Conservation (phyloP, 768 basidiomycete genomes). For the Boletus sensibilis region DNA sequence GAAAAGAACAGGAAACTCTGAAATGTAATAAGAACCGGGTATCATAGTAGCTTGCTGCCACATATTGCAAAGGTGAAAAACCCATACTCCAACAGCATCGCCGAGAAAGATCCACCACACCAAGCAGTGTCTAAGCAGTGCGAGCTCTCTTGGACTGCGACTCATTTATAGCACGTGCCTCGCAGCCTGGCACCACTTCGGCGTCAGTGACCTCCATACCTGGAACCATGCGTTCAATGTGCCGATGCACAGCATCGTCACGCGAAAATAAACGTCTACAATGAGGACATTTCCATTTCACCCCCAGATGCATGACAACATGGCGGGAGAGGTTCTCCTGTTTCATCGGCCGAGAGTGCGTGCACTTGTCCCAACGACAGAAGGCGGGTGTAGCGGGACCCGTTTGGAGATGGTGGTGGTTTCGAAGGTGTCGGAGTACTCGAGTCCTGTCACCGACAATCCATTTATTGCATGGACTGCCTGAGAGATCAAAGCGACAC, state of each 20-base stretch:
- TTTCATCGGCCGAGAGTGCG: slow-evolving; percentile 25
- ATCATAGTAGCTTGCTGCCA: slow-evolving; percentile 5
- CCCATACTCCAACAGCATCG: not conserved
- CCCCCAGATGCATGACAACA: slow-evolving; percentile 28
- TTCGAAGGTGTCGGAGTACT: slow-evolving; percentile 30
- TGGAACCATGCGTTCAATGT: slow-evolving; percentile 30
- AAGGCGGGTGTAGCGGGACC: slow-evolving; percentile 10
- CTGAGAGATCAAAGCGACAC: slow-evolving; percentile 27
- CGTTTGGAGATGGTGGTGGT: slow-evolving; percentile 20
- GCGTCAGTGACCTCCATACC: slow-evolving; percentile 23
- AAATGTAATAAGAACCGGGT: slow-evolving; percentile 1
- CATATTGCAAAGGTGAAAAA: not conserved
- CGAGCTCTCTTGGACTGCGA: not conserved
- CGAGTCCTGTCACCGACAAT: slow-evolving; percentile 27
- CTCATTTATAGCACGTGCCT: slow-evolving; percentile 14
- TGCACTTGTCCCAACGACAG: slow-evolving; percentile 29
- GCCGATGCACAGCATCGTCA: slow-evolving; percentile 33
- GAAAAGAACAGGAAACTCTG: not conserved
- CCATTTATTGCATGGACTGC: slow-evolving; percentile 26
- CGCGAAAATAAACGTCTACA: slow-evolving; percentile 29
- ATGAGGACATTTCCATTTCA: slow-evolving; percentile 32
- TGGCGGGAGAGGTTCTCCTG: slow-evolving; percentile 35
- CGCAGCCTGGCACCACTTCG: slow-evolving; percentile 23
- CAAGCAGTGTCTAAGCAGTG: slow-evolving; percentile 5
- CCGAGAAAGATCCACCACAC: not conserved